Conservation (phyloP, 768 basidiomycete species). For the Lepiota subincarnata region DNA sequence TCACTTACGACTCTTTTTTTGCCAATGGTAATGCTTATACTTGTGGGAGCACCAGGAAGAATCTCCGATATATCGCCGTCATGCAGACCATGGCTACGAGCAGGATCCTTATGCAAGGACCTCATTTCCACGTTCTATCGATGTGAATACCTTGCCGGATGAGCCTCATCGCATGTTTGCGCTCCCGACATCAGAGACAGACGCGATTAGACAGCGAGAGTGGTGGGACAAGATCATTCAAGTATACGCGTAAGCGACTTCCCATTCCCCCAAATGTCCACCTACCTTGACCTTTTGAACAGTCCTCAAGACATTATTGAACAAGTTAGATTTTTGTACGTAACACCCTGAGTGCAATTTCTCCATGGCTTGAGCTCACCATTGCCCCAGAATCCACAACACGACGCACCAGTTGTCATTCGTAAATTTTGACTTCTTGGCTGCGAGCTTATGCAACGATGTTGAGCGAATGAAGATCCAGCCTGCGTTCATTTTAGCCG, state of each 20-base stretch:
- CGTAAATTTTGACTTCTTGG: slow-evolving; percentile 54
- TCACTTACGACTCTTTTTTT: neutral
- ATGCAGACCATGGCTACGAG: slow-evolving; percentile 3
- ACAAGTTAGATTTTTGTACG: slow-evolving; percentile 27
- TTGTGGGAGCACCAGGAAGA: slow-evolving; percentile 10
- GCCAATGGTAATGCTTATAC: slow-evolving; percentile 1
- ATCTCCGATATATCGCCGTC: slow-evolving; percentile 9
- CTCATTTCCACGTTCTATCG: slow-evolving; percentile 7
- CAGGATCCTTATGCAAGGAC: neutral
- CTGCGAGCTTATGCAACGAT: slow-evolving; percentile 46
- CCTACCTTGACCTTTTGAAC: neutral
- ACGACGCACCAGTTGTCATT: slow-evolving; percentile 68
- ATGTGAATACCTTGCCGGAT: slow-evolving; percentile 4
- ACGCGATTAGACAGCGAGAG: slow-evolving; percentile 30
- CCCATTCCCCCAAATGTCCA: neutral
- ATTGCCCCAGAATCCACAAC: slow-evolving; percentile 49
- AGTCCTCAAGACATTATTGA: slow-evolving; percentile 20
- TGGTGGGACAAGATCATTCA: slow-evolving; percentile 44
- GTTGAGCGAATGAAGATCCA: slow-evolving; percentile 56
- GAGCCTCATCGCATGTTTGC: slow-evolving; percentile 26
- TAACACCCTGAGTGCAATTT: neutral
- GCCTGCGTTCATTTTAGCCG: slow-evolving; percentile 65
- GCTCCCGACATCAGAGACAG: slow-evolving; percentile 27
- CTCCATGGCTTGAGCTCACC: neutral
- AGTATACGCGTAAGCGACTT: slow-evolving; percentile 30